These are phyloP conservation scores for Exophiala sp. DNA, from an alignment of 2,329 filamentous ascomycete genomes.

Conservation along the genomic window DNA sequence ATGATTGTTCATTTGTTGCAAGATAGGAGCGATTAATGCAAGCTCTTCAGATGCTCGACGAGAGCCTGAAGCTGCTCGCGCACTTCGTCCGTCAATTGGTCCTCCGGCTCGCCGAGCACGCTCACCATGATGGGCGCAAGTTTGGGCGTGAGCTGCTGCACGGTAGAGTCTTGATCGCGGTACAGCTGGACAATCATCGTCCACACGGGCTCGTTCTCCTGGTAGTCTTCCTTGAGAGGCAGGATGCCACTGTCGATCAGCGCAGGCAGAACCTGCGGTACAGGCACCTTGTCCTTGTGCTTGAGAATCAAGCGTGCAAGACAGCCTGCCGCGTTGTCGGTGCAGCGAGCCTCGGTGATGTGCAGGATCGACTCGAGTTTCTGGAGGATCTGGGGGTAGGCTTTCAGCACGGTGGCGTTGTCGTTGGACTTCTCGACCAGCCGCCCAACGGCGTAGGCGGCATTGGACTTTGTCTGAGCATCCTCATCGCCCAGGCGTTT, in stretches of 20 bases:
- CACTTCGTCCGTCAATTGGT: constrained; percentile 48
- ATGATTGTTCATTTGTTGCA: background rate
- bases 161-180: constrained; percentile 46
- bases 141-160: constrained; percentile 44
- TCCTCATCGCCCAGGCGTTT: constrained; percentile 89
- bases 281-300: constrained; percentile 76
- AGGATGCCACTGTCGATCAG: constrained; percentile 65
- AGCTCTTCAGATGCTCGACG: constrained; percentile 45
- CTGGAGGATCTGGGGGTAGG: constrained; percentile 71
- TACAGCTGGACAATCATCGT: constrained; percentile 83
- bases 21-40: constrained; percentile 8
- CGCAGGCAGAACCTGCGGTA: constrained; percentile 75
- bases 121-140: constrained; percentile 47
- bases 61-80: constrained; percentile 46
- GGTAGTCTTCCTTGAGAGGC: constrained; percentile 87
- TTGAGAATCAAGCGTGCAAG: constrained; percentile 87
- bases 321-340: constrained; percentile 92
- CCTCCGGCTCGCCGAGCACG: constrained; percentile 43
- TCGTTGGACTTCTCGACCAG: constrained; percentile 78
- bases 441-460: constrained; percentile 84
- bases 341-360: constrained; percentile 72
- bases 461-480: constrained; percentile 88
- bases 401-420: constrained; percentile 66
- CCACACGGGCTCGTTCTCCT: constrained; percentile 94
- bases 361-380: constrained; percentile 84